phyloP scores from a whole-genome alignment of 208 protist genomes.

The Leishmania major region DNA sequence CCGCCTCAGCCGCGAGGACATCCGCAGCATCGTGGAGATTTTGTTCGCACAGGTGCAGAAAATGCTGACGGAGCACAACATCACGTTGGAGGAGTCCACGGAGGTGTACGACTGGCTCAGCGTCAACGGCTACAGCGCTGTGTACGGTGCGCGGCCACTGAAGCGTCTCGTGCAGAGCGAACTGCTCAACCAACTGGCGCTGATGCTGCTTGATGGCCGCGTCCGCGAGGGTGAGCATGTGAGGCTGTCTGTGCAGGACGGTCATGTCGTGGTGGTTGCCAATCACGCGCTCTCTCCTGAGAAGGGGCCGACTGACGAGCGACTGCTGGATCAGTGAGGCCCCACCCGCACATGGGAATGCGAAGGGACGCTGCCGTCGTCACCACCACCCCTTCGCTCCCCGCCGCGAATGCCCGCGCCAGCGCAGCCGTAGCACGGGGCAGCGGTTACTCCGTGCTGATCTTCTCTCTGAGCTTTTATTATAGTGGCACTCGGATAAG shows the following conservation, averaged over 20 bases:
- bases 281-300: slow-evolving; percentile 58
- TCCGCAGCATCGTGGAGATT: slow-evolving; percentile 91
- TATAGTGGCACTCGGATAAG: background rate
- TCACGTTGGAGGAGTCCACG: slow-evolving; percentile 68
- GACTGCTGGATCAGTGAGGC: slow-evolving; percentile 15
- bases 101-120: slow-evolving; percentile 87
- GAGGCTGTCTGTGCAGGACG: slow-evolving; percentile 45
- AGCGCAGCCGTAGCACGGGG: background rate
- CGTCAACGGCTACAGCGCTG: slow-evolving; percentile 86
- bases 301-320: slow-evolving; percentile 40
- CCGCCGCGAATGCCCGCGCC: no score
- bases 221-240: slow-evolving; percentile 79
- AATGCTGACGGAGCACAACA: slow-evolving; percentile 87
- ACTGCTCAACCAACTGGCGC: slow-evolving; percentile 92
- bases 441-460: background rate
- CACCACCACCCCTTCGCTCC: no score
- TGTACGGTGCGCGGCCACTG: slow-evolving; percentile 96
- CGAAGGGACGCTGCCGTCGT: background rate
- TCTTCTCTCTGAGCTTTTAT: background rate
- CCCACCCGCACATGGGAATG: background rate
- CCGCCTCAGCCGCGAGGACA: slow-evolving; percentile 81
- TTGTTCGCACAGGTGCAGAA: slow-evolving; percentile 78
- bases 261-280: slow-evolving; percentile 52
- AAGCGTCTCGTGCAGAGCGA: slow-evolving; percentile 93
- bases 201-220: slow-evolving; percentile 85